phyloP scores from a whole-genome alignment of 495 filamentous ascomycete genomes.

The Geopyxis carbonaria region DNA sequence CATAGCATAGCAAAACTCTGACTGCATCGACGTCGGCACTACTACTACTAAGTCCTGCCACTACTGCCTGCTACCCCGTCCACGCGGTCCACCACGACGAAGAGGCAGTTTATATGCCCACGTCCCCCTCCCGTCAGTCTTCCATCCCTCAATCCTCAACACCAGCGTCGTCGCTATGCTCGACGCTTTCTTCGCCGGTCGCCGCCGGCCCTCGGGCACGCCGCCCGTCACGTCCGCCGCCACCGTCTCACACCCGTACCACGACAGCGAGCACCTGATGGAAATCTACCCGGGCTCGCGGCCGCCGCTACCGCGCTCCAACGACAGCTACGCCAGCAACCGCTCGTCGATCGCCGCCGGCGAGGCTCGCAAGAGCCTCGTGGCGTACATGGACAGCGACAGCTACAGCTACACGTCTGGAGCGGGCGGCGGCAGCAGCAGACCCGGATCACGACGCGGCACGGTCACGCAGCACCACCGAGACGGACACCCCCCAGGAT shows the following conservation, averaged over 20 bases:
- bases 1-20: no score
- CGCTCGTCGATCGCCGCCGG: slow-evolving; percentile 3
- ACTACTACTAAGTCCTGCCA: no score
- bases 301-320: neutral
- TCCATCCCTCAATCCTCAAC: neutral
- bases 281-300: neutral
- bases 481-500: neutral
- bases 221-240: slow-evolving; percentile 1
- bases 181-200: slow-evolving; percentile 5
- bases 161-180: neutral
- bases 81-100: no score
- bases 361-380: slow-evolving; percentile 4
- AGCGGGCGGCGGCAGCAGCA: neutral
- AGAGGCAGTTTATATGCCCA: no score
- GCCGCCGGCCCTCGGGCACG: neutral
- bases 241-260: neutral
- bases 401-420: neutral
- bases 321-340: neutral
- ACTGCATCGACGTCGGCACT: no score
- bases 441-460: neutral
- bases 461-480: neutral
- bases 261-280: neutral
- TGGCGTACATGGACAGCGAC: slow-evolving; percentile 4
- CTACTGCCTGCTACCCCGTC: no score
- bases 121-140: no score